Evolutionary conservation across 345 rosid species (phyloP).

Genomic region (Jatropha curcas): DNA sequence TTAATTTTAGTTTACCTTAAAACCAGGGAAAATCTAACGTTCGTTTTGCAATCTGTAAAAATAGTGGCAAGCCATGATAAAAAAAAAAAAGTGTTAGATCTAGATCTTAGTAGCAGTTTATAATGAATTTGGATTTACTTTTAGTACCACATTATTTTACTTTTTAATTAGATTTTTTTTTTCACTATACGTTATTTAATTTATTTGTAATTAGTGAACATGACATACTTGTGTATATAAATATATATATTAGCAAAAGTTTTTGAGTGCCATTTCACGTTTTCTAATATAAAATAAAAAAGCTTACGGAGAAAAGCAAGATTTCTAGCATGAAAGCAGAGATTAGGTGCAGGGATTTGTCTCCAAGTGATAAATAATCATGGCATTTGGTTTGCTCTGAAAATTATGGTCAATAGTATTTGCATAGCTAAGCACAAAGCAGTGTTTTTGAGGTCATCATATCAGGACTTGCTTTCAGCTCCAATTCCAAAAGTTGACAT

Average conservation of each 20-base stretch:
- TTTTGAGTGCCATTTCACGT: background rate
- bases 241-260: no score
- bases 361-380: slow-evolving; percentile 5
- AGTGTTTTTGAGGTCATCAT: slow-evolving; percentile 18
- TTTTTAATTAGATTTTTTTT: no score
- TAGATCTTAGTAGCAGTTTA: no score
- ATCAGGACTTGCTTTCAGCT: background rate
- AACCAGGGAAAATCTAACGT: slow-evolving; percentile 35
- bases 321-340: slow-evolving; percentile 20
- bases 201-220: no score
- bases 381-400: background rate
- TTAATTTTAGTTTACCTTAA: slow-evolving; percentile 30
- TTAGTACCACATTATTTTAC: no score
- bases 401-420: slow-evolving; percentile 5
- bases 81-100: no score
- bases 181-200: no score
- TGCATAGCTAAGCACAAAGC: background rate
- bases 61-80: slow-evolving; percentile 11
- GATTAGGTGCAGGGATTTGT: slow-evolving; percentile 6
- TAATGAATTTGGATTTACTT: no score
- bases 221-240: no score
- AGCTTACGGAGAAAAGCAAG: background rate
- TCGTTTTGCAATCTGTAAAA: slow-evolving; percentile 30
- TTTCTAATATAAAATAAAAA: background rate
- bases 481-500: background rate